Evolutionary conservation across 306 rosid species (phyloP).

Genomic region (Corylus americana): DNA sequence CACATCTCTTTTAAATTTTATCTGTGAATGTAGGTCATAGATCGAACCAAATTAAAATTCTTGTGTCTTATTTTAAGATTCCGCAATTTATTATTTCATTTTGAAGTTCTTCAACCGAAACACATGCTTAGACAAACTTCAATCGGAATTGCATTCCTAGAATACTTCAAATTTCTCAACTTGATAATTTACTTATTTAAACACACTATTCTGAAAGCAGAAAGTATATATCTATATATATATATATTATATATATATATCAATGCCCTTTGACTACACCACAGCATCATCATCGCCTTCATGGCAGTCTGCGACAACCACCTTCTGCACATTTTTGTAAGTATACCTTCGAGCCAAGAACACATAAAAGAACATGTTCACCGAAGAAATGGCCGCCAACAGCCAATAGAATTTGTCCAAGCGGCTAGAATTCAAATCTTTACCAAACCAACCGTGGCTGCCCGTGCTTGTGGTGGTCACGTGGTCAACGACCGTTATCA

Average conservation of each 20-base stretch:
- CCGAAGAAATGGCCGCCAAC: conserved; percentile 50
- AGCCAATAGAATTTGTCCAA: conserved; percentile 90
- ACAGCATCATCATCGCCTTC: conserved; percentile 40
- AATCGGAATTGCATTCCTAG: background rate
- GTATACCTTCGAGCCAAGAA: conserved; percentile 74
- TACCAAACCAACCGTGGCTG: conserved; percentile 82
- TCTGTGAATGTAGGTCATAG: no score
- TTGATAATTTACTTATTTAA: background rate
- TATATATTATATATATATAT: background rate
- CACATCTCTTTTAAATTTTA: no score
- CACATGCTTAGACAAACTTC: conserved; percentile 1
- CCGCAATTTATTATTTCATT: no score
- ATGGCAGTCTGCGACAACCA: conserved; percentile 56
- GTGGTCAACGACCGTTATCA: conserved; percentile 65
- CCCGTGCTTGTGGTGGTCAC: conserved; percentile 29
- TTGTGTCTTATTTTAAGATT: no score
- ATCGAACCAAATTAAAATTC: no score
- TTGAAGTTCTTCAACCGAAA: background rate
- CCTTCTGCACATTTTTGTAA: conserved; percentile 79
- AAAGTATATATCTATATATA: no score
- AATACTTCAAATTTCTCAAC: background rate
- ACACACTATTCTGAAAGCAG: background rate
- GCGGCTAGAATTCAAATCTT: conserved; percentile 68
- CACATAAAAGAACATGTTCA: conserved; percentile 59
- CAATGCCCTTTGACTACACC: conserved; percentile 35